Evolutionary conservation across 805 yeast species (phyloP), one percentile per base, ranked within the genome.

Genomic region (Candida jianshihensis): DNA sequence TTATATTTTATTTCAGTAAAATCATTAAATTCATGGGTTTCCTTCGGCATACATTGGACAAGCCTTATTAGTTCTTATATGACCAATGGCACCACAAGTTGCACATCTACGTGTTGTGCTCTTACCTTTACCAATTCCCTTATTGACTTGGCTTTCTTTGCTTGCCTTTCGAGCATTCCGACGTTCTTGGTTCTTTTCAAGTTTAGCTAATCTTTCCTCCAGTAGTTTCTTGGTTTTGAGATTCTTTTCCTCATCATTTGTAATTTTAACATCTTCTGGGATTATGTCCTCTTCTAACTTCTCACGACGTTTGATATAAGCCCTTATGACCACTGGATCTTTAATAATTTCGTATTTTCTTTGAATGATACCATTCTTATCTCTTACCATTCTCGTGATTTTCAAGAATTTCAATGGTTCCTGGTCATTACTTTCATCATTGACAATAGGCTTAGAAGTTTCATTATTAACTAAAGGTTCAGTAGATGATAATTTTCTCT

Each of bases 61-160:
- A 2, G 90, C 66, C 44, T 70, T 70, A 56, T 87, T 88, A 3
- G 98, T 90, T 56, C 92, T 73, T 43, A 90, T 90, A 57, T 90
- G 98, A 0, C 97, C 98, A 44, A 84, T 71, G 11, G 90, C 92
- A 17, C 97, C 97, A 69, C 98, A 90, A 0, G 92, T 81, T 4
- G 94, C 89, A 63, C 98, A 90, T 53, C 86, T 76, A 56, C 98
- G 69, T 8, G 82, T 80, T 1, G 68, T 63, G 33, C 62, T 60
- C 37, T 60, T 64, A 2, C 58, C 54, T 31, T 60, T 59, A 1
- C 57, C 57, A 21, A 36, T 29, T 15, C 57, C 60, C 19, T 47
- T 49, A 8, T 49, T 48, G 7, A 33, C 35, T 8, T 37, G 44
- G 34, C 56, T 48, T 34, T 66, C 66, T 60, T 74, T 59, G 51